Conservation (phyloP, 192 early-diverging fungal species). For the Rhizophagus sp. region DNA sequence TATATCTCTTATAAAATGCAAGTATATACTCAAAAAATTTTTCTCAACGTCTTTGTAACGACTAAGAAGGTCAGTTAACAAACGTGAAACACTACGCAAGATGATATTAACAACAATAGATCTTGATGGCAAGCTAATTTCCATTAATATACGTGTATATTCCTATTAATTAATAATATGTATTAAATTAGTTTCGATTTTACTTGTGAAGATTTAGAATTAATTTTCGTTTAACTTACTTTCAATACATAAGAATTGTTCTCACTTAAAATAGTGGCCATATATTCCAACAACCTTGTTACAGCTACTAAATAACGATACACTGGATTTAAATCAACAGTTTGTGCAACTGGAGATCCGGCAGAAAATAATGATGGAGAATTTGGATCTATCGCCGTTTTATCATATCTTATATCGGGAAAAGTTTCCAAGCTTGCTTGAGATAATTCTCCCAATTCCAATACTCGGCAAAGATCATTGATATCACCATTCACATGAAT, state of each 20-base stretch:
- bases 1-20: constrained; percentile 40
- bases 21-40: constrained; percentile 41
- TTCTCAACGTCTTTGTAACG: constrained; percentile 35
- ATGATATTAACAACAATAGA: constrained; percentile 42
- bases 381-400: not conserved
- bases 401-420: constrained; percentile 32
- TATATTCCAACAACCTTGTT: constrained; percentile 41
- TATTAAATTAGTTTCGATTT: not conserved
- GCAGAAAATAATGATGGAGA: constrained; percentile 31
- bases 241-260: constrained; percentile 40
- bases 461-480: constrained; percentile 23
- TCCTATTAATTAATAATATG: constrained; percentile 27
- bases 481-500: constrained; percentile 23
- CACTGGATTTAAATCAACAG: constrained; percentile 14
- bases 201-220: not conserved
- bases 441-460: constrained; percentile 30
- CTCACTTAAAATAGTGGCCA: constrained; percentile 38
- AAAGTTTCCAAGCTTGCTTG: constrained; percentile 24
- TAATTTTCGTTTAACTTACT: constrained; percentile 28
- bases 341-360: constrained; percentile 28
- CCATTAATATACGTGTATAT: constrained; percentile 40
- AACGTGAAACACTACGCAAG: constrained; percentile 36
- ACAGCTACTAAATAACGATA: constrained; percentile 40
- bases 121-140: constrained; percentile 35
- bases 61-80: constrained; percentile 38